Evolutionary conservation across 306 rosid genomes (phyloP), one percentile per base, ranked within the genome.

Genomic region (Vigna angularis): DNA sequence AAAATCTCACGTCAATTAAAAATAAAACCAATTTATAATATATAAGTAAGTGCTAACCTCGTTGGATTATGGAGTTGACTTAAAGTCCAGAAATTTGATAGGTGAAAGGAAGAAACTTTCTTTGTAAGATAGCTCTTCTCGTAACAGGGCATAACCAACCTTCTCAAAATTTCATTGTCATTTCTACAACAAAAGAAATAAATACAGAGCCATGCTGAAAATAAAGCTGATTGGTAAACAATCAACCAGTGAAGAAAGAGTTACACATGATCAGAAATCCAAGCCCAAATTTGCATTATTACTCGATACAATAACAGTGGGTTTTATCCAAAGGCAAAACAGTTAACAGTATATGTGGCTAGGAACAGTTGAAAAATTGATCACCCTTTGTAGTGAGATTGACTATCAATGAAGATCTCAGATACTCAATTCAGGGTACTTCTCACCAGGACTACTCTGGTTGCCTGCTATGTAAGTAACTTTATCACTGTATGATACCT

Each of bases 101-200:
- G 28, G 28, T 26, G 3, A 26, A 20, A 26, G 3, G 0, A 26
- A 26, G 28, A 26, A 26, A 26, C 28, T 26, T 26, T 26, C 28
- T 26, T 26, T 26, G 3, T 2, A 26, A 26, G 28, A 26, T 26
- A 26, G 28, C 28, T 26, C 0, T 26, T 26, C 28, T 2, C 28
- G 28, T 26, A 26, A 69, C 16, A 16, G 16, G 30, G 30, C 61
- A 57, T 56, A 18, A 4, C 17, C 18, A 69, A 34, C 52, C 70
- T 69, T 59, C 62, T 79, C 72, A 72, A 79, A 71, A 22, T 71
- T 79, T 70, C 77, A 72, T n/a, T 36, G 62, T 1, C 24, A 49
- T n/a, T 48, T 50, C 7, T 17, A 9, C 16, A 50, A 24, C 13
- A 12, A 40, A 62, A 36, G 24, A 65, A 34, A 72, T 16, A 73